Conservation (phyloP, 345 rosid genomes). For the Gynandropsis gynandra region DNA sequence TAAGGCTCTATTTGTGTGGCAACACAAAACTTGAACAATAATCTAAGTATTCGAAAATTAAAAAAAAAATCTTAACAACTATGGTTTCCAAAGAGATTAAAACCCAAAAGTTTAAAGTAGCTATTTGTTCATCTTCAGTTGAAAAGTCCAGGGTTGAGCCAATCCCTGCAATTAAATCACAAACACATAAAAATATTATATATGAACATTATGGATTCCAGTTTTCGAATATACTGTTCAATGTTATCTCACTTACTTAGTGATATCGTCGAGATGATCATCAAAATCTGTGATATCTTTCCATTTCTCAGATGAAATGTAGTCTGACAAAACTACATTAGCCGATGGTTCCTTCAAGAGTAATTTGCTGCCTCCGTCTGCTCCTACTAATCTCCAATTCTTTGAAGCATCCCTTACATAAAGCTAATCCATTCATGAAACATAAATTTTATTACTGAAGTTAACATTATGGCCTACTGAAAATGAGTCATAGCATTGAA, state of each 20-base stretch:
- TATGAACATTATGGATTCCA: background rate
- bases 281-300: conserved; percentile 76
- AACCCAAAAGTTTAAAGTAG: conserved; percentile 19
- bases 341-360: conserved; percentile 77
- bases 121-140: conserved; percentile 37
- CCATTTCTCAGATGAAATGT: conserved; percentile 72
- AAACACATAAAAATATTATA: background rate
- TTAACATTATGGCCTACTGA: too few relatives aligned
- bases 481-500: background rate
- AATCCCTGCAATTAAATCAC: conserved; percentile 59
- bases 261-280: conserved; percentile 86
- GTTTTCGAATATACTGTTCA: too few relatives aligned
- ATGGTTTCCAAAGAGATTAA: too few relatives aligned
- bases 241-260: conserved; percentile 47
- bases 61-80: too few relatives aligned
- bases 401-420: conserved; percentile 77
- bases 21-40: too few relatives aligned
- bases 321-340: conserved; percentile 57
- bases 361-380: conserved; percentile 60
- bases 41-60: too few relatives aligned
- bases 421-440: conserved; percentile 39
- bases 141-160: conserved; percentile 86
- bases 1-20: too few relatives aligned
- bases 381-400: conserved; percentile 70
- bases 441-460: background rate